These are phyloP conservation scores for Mycena filopes DNA, from an alignment of 768 basidiomycete species.

Conservation along the genomic window DNA sequence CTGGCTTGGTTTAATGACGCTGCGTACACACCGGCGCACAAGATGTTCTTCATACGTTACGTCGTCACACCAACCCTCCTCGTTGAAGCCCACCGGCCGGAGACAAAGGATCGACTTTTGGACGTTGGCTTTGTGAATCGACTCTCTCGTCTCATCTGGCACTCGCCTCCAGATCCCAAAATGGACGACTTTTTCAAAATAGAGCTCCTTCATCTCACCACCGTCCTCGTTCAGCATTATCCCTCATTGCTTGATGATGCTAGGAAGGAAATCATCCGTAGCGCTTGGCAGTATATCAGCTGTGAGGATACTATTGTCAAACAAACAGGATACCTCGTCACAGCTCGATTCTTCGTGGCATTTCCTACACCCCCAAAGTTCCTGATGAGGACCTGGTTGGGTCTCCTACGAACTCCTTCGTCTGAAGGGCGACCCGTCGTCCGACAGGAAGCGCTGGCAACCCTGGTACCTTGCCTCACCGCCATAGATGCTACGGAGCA, in stretches of 20 bases:
- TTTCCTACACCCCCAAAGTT: conserved; percentile 94
- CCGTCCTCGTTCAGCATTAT: conserved; percentile 87
- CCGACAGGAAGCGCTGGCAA: conserved; percentile 86
- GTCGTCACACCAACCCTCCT: conserved; percentile 89
- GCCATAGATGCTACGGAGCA: conserved; percentile 65
- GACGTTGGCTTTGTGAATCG: conserved; percentile 76
- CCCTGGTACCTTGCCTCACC: conserved; percentile 85
- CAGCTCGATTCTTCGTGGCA: conserved; percentile 90
- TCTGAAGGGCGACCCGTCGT: conserved; percentile 80
- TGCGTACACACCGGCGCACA: conserved; percentile 75
- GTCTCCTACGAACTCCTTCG: conserved; percentile 81
- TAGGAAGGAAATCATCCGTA: conserved; percentile 93
- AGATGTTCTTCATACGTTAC: conserved; percentile 81
- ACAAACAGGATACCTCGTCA: conserved; percentile 90
- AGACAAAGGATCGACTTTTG: conserved; percentile 68
- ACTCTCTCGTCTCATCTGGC: conserved; percentile 84
- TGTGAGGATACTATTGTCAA: conserved; percentile 92
- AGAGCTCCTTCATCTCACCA: conserved; percentile 91
- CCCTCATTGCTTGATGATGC: conserved; percentile 81
- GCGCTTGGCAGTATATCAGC: conserved; percentile 89
- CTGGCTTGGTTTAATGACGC: conserved; percentile 83
- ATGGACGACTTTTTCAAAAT: conserved; percentile 90
- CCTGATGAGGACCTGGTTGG: conserved; percentile 90
- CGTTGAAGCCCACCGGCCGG: conserved; percentile 71
- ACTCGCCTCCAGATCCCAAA: conserved; percentile 69